Evolutionary conservation across 2,329 filamentous ascomycete species (phyloP).

Genomic region (Phyllosticta citriasiana): DNA sequence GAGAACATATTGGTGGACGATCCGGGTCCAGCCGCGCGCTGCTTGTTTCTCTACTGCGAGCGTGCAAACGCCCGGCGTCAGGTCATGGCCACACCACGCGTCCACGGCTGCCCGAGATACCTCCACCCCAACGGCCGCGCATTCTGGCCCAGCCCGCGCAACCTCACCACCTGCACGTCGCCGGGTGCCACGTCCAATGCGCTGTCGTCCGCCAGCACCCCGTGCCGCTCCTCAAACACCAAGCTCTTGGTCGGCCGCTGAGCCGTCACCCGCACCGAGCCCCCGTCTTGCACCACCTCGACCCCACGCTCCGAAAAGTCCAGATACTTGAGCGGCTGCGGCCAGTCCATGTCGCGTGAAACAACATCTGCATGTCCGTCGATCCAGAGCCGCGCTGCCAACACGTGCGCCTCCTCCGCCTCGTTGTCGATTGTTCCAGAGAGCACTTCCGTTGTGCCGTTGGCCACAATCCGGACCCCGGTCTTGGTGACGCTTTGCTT

Average conservation of each 20-base stretch:
- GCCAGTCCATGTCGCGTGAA: slow-evolving; percentile 50
- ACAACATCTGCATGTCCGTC: slow-evolving; percentile 35
- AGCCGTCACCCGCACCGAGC: slow-evolving; percentile 34
- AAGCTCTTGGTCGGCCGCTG: slow-evolving; percentile 48
- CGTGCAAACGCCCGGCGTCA: slow-evolving; percentile 1
- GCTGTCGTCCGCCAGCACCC: slow-evolving; percentile 45
- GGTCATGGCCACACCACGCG: slow-evolving; percentile 5
- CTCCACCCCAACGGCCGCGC: slow-evolving; percentile 31
- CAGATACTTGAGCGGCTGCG: slow-evolving; percentile 51
- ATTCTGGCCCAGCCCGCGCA: slow-evolving; percentile 31
- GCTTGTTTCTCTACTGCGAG: not conserved
- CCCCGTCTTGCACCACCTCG: slow-evolving; percentile 22
- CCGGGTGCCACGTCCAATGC: slow-evolving; percentile 50
- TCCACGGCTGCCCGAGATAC: slow-evolving; percentile 30
- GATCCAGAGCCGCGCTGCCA: slow-evolving; percentile 45
- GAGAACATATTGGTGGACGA: not conserved
- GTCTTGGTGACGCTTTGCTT: slow-evolving; percentile 40
- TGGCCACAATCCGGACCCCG: slow-evolving; percentile 39
- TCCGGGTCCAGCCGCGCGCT: not conserved
- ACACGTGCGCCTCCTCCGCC: slow-evolving; percentile 45
- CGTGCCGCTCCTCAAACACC: slow-evolving; percentile 50
- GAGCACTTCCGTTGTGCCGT: slow-evolving; percentile 46
- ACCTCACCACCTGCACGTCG: slow-evolving; percentile 41
- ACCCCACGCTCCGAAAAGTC: slow-evolving; percentile 43
- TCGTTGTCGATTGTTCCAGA: slow-evolving; percentile 43